Base-by-base conservation (phyloP, 805 yeast species). In the Metschnikowia similis region DNA sequence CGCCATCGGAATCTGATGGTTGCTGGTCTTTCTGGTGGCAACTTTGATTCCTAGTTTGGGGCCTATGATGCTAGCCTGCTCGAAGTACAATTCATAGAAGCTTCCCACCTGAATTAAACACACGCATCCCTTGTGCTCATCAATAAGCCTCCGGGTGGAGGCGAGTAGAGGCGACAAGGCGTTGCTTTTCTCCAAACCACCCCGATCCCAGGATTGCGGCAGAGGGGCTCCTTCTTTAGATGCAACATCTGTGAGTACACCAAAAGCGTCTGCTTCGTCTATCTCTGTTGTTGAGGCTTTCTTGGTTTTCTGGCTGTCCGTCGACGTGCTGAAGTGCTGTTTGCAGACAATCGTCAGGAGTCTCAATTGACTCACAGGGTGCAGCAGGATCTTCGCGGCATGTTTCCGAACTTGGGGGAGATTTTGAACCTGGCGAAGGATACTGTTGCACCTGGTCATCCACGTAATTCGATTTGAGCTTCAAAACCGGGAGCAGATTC, bases 11-110 rank as follows among this genome's bases (percentile, higher is more conserved):
- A 86, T 76, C 3, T 51, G 45, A 49, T 58, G 58, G 29, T 72
- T 72, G 49, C 70, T 69, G 36, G 80, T 75, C 48, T 70, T 70
- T 58, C 80, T 77, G 35, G 71, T 71, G 0, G 96, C 86, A 2
- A 90, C 75, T 42, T 87, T 83, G 29, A 92, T 65, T 29, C 90
- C 90, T 48, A 94, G 66, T 47, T 80, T 66, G 1, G 87, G 84
- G 0, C 89, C 96, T 62, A 77, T 83, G 40, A 74, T 75, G 8
- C 82, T 80, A 1, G 98, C 98, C 53, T 90, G 96, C 47, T 91
- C 91, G 61, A 87, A 89, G 62, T 94, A 94, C 3, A 92, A 69
- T 67, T 89, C 96, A 58, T 87, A 89, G 65, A 89, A 89, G 21
- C 90, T 81, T 0, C 96, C 97, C 35, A 90, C 91, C 58, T 89